These are phyloP conservation scores for Oldenlandia corymbosa DNA, from an alignment of 257 asterid species.

Conservation along the genomic window DNA sequence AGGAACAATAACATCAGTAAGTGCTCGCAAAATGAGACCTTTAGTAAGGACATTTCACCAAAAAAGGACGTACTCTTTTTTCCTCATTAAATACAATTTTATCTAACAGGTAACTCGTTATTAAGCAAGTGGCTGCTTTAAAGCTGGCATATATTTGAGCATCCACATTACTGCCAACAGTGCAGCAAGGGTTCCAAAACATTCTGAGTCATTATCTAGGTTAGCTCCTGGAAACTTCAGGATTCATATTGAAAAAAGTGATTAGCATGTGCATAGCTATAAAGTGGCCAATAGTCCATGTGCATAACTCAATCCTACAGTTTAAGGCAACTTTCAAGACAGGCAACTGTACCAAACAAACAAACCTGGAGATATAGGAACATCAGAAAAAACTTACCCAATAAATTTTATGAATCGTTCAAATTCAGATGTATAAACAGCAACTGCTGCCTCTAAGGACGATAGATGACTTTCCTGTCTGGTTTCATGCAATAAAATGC, in stretches of 20 bases:
- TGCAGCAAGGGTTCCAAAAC: background rate
- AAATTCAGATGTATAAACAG: conserved; percentile 70
- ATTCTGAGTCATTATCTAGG: background rate
- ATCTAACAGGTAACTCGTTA: background rate
- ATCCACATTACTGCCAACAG: background rate
- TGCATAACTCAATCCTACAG: background rate
- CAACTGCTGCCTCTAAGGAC: conserved; percentile 63
- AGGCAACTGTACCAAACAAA: background rate
- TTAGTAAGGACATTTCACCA: too few species aligned
- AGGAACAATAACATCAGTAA: conserved; percentile 12
- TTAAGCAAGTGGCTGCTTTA: background rate
- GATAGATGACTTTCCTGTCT: conserved; percentile 60
- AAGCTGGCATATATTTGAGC: background rate
- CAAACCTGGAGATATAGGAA: conserved; percentile 3
- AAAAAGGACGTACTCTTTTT: too few species aligned
- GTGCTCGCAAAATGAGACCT: background rate
- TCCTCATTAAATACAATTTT: background rate
- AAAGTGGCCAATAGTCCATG: background rate
- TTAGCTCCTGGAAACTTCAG: background rate
- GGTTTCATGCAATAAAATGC: conserved; percentile 25
- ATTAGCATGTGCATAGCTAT: background rate
- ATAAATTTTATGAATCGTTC: conserved; percentile 76
- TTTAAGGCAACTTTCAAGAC: background rate
- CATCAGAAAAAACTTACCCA: conserved; percentile 43
- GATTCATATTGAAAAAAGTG: background rate